phyloP scores from a whole-genome alignment of 2,329 filamentous ascomycete genomes.

The Neoascochyta sp. region DNA sequence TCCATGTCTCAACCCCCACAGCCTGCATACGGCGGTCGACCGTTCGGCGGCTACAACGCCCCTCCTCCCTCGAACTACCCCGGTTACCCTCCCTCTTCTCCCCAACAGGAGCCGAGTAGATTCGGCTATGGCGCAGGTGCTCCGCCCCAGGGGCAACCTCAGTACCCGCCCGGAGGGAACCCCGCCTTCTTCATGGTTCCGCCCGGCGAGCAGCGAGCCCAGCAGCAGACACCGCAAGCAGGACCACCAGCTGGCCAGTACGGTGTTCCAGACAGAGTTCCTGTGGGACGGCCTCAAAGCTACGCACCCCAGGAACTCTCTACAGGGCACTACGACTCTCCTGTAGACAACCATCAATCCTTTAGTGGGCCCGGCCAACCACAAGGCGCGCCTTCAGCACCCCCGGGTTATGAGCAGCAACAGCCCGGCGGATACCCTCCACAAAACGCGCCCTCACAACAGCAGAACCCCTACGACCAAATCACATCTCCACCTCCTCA shows the following conservation, averaged over 20 bases:
- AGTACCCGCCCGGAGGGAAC: slow-evolving; percentile 35
- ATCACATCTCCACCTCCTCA: slow-evolving; percentile 26
- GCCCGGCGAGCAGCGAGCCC: slow-evolving; percentile 27
- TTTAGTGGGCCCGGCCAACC: slow-evolving; percentile 27
- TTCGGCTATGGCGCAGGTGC: slow-evolving; percentile 27
- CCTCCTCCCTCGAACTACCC: slow-evolving; percentile 27
- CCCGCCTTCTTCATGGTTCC: slow-evolving; percentile 41
- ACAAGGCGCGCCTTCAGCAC: slow-evolving; percentile 25
- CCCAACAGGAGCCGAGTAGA: slow-evolving; percentile 31
- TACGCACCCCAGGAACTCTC: slow-evolving; percentile 48
- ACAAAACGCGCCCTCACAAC: slow-evolving; percentile 14
- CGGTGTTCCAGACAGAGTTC: slow-evolving; percentile 34
- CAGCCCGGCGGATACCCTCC: slow-evolving; percentile 24
- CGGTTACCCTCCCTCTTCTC: slow-evolving; percentile 34
- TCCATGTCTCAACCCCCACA: slow-evolving; percentile 94
- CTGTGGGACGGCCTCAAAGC: slow-evolving; percentile 35
- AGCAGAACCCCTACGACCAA: slow-evolving; percentile 28
- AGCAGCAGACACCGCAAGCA: slow-evolving; percentile 33
- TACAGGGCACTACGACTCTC: slow-evolving; percentile 47
- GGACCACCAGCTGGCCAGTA: slow-evolving; percentile 35
- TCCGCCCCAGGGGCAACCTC: slow-evolving; percentile 36
- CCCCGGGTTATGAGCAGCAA: slow-evolving; percentile 14
- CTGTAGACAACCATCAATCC: slow-evolving; percentile 44
- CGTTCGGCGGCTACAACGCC: slow-evolving; percentile 34
- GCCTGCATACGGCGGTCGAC: slow-evolving; percentile 69